Conservation (phyloP, 2,329 filamentous ascomycete genomes). For the Claviceps purpurea region DNA sequence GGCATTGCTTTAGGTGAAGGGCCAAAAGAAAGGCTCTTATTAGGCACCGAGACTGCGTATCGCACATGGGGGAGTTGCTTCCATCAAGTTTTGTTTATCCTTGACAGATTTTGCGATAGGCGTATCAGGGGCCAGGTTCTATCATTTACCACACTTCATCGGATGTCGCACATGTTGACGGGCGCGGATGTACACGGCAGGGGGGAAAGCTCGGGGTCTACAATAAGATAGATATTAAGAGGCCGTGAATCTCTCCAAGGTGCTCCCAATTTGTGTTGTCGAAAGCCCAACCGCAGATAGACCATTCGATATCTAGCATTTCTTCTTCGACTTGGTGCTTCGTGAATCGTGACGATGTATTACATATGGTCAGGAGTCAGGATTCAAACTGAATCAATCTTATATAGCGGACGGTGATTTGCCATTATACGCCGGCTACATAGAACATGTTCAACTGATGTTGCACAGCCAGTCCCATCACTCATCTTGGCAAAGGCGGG, state of each 20-base stretch:
- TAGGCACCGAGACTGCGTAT: neutral
- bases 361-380: too few species aligned
- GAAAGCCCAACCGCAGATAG: too few species aligned
- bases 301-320: too few species aligned
- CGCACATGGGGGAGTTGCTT: neutral
- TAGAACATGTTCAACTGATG: too few species aligned
- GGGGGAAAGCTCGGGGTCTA: neutral
- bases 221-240: neutral
- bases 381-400: too few species aligned
- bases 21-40: neutral
- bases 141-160: constrained; percentile 1
- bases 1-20: constrained; percentile 11
- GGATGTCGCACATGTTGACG: neutral
- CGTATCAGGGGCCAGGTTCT: constrained; percentile 2
- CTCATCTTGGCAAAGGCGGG: too few species aligned
- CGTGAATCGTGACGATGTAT: too few species aligned
- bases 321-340: too few species aligned
- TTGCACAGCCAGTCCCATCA: too few species aligned
- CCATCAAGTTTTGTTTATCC: constrained; percentile 11
- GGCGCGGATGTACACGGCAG: neutral
- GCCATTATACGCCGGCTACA: too few species aligned
- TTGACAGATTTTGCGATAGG: constrained; percentile 5
- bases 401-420: too few species aligned
- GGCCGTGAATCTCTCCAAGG: neutral
- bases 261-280: neutral